phyloP scores from a whole-genome alignment of 768 basidiomycete species.

The Xerocomus spinulosus region DNA sequence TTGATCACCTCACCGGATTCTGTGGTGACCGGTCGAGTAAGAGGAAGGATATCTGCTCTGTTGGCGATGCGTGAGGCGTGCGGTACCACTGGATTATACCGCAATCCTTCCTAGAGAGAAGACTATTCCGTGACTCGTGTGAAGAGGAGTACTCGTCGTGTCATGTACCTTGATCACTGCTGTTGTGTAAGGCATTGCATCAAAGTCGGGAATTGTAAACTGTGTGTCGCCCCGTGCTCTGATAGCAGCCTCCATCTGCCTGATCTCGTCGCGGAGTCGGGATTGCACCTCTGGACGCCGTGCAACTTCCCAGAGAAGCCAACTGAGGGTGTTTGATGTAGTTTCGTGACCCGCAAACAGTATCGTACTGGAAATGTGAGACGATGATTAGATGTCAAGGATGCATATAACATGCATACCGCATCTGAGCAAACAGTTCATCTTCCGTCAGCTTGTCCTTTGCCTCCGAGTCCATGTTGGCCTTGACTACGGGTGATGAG shows the following conservation, averaged over 20 bases:
- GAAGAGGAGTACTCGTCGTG: no score
- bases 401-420: not conserved
- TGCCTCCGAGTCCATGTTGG: slow-evolving; percentile 12
- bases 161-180: slow-evolving; percentile 30
- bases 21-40: not conserved
- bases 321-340: slow-evolving; percentile 44
- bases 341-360: slow-evolving; percentile 47
- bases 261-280: slow-evolving; percentile 43
- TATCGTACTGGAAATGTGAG: slow-evolving; percentile 40
- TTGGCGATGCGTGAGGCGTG: not conserved
- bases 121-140: no score
- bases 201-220: slow-evolving; percentile 37
- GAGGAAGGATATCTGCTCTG: slow-evolving; percentile 28
- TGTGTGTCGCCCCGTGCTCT: not conserved
- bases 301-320: slow-evolving; percentile 46
- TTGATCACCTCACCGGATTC: slow-evolving; percentile 36
- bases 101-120: slow-evolving; percentile 28
- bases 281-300: slow-evolving; percentile 53
- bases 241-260: not conserved
- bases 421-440: not conserved
- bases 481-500: not conserved
- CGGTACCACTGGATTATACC: not conserved
- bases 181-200: slow-evolving; percentile 43
- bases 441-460: slow-evolving; percentile 21
- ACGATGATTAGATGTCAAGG: no score